Evolutionary conservation across 495 filamentous ascomycete genomes (phyloP), one percentile per base, ranked within the genome.

Genomic region (Lophiotrema nucula): DNA sequence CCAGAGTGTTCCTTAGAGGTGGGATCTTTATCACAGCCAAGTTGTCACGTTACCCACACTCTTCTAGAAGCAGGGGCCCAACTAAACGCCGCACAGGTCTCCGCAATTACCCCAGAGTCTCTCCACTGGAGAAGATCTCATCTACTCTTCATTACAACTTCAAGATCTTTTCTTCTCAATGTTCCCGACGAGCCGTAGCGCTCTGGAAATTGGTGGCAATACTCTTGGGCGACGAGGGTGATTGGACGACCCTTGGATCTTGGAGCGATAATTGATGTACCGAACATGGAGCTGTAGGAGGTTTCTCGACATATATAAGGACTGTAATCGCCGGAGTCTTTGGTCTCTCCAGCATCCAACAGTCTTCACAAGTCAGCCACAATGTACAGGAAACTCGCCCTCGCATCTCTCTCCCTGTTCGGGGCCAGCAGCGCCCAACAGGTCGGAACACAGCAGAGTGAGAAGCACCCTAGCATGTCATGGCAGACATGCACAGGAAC

Each of bases 401-500:
- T 64, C 56, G 43, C 61, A 12, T 64, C 61, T 24, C 61, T 65
- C 47, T 57, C 53, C 38, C 60, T 67, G 31, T 54, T 67, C 47
- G 51, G 61, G 21, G 54, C 56, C 45, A 43, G 33, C 53, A 28
- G 35, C 46, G 67, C 62, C 19, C 69, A 72, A 61, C 62, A 65
- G 38, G 66, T 58, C 31, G 69, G 69, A 37, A 70, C 50, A 11
- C 22, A 65, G 35, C 71, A 70, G 22, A 66, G 76, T 3, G 81
- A 85, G 66, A 74, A 71, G 23, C 79, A 83, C 53, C 81, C 81
- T 10, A 65, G 66, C 56, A 64, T 85, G 41, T 69, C 58, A 2
- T 80, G 80, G 23, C 75, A 75, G 57, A 61, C 73, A 23, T 85
- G 81, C 72, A 81, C 75, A 13, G 69, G 66, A 13, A 73, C 67